Percentiles rank a stretch among this genome's conserved stretches.
Conservation (phyloP, 768 basidiomycete genomes). For the Lentinula lateritia region DNA sequence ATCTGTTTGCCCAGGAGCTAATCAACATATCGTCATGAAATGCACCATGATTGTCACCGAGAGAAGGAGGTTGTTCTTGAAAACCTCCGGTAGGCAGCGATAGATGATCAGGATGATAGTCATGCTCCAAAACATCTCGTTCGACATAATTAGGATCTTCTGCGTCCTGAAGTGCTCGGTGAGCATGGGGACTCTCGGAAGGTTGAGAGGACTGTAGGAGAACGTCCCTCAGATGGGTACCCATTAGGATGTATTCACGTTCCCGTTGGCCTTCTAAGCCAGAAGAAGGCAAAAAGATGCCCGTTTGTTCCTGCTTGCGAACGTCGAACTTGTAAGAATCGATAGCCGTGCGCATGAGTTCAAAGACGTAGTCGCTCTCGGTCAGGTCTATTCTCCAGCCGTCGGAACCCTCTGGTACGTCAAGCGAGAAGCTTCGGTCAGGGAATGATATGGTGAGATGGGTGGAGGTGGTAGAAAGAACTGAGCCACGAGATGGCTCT, state of each 20-base stretch:
- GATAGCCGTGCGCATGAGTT: slow-evolving; percentile 69
- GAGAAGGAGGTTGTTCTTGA: background rate
- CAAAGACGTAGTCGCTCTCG: slow-evolving; percentile 55
- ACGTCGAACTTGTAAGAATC: slow-evolving; percentile 51
- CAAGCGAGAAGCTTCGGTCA: slow-evolving; percentile 19
- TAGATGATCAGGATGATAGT: slow-evolving; percentile 4
- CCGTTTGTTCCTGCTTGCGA: slow-evolving; percentile 26
- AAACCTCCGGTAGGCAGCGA: slow-evolving; percentile 3
- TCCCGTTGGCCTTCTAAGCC: slow-evolving; percentile 14
- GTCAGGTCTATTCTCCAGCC: slow-evolving; percentile 64
- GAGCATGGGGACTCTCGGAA: slow-evolving; percentile 22
- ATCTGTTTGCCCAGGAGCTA: slow-evolving; percentile 75
- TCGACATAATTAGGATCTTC: slow-evolving; percentile 33
- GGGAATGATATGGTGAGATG: slow-evolving; percentile 57
- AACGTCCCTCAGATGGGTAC: slow-evolving; percentile 69
- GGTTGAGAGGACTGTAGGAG: slow-evolving; percentile 54
- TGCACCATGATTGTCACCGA: slow-evolving; percentile 31
- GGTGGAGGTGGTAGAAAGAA: slow-evolving; percentile 43
- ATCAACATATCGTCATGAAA: slow-evolving; percentile 74
- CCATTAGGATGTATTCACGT: slow-evolving; percentile 53
- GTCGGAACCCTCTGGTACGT: slow-evolving; percentile 29
- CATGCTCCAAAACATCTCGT: slow-evolving; percentile 33
- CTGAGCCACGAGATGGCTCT: slow-evolving; percentile 45
- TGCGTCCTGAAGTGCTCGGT: slow-evolving; percentile 29
- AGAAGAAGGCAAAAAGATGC: slow-evolving; percentile 3